Base-by-base conservation (phyloP, 371 early-diverging fungal genomes). In the Apophysomyces sp. region DNA sequence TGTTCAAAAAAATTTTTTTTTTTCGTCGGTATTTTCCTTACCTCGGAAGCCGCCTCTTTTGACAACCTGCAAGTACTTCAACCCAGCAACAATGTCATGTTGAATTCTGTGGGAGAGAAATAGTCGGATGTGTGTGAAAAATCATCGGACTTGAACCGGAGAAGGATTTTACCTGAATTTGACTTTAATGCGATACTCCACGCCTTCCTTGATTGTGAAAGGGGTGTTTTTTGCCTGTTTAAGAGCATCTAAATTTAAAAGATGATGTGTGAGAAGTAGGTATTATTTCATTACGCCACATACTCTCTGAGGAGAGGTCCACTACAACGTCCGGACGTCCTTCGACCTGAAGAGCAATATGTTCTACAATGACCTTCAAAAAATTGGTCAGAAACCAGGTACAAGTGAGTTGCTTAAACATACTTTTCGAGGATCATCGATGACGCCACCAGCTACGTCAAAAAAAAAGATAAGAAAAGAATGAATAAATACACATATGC, bases 141-240 rank as follows among this genome's bases (percentile, higher is more conserved):
- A n/a, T n/a, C n/a, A n/a, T n/a, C n/a, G n/a, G n/a, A n/a, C n/a
- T n/a, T n/a, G n/a, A n/a, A n/a, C n/a, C n/a, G n/a, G n/a, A n/a
- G n/a, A n/a, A n/a, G n/a, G n/a, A n/a, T n/a, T 41, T 41, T 41
- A 88, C 80, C 78, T 86, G 84, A 97, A 97, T 55, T 78, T 81
- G 62, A 97, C 88, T 81, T 93, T 94, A 71, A 95, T 82, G 56
- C 91, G 82, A 82, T 95, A 96, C 61, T 92, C 92, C 57, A 87
- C 82, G 54, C 96, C 96, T 73, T 95, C 96, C 82, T 97, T 96
- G 78, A 97, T 95, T 16, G 88, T 86, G 65, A 97, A 84, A 7
- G 87, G 83, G 32, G 80, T 81, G 40, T 77, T 75, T 68, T 89
- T 89, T 64, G 93, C 83, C 41, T 75, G 68, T 18, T 83, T 76